Percentiles rank a stretch among this genome's conserved stretches.
phyloP scores from a whole-genome alignment of 495 filamentous ascomycete species.

The Xylona heveae region DNA sequence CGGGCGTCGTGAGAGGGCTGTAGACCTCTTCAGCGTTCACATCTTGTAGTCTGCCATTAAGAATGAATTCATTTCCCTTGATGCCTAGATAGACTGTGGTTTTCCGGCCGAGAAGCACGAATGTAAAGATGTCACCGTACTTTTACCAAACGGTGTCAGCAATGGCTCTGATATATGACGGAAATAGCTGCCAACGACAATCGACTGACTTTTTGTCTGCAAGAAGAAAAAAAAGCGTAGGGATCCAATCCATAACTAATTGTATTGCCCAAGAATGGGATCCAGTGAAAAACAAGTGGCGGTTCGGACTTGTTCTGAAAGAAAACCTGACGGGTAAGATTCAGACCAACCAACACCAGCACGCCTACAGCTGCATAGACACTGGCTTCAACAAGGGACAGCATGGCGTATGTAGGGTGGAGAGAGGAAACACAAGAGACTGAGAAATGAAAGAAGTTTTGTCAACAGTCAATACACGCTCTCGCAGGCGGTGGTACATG shows the following conservation, averaged over 20 bases:
- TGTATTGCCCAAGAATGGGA: slow-evolving; percentile 61
- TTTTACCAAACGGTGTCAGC: slow-evolving; percentile 12
- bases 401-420: too few relatives aligned
- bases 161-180: too few relatives aligned
- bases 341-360: slow-evolving; percentile 44
- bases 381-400: too few relatives aligned
- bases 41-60: slow-evolving; percentile 67
- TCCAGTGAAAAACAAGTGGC: slow-evolving; percentile 66
- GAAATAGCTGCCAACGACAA: too few relatives aligned
- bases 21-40: slow-evolving; percentile 72
- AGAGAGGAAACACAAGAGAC: too few relatives aligned
- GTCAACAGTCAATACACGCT: too few relatives aligned
- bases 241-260: slow-evolving; percentile 70
- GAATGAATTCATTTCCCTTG: slow-evolving; percentile 70
- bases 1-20: slow-evolving; percentile 58
- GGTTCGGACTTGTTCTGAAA: slow-evolving; percentile 54
- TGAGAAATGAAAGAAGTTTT: too few relatives aligned
- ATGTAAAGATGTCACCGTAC: slow-evolving; percentile 69
- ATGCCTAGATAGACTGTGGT: slow-evolving; percentile 57
- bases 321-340: slow-evolving; percentile 45
- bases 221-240: slow-evolving; percentile 46
- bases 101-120: slow-evolving; percentile 52
- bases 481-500: too few relatives aligned
- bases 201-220: slow-evolving; percentile 40
- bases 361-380: too few relatives aligned